Percentiles rank a stretch among this genome's conserved stretches.
Evolutionary conservation across 2,329 filamentous ascomycete species (phyloP).

Genomic region (Septoria linicola): DNA sequence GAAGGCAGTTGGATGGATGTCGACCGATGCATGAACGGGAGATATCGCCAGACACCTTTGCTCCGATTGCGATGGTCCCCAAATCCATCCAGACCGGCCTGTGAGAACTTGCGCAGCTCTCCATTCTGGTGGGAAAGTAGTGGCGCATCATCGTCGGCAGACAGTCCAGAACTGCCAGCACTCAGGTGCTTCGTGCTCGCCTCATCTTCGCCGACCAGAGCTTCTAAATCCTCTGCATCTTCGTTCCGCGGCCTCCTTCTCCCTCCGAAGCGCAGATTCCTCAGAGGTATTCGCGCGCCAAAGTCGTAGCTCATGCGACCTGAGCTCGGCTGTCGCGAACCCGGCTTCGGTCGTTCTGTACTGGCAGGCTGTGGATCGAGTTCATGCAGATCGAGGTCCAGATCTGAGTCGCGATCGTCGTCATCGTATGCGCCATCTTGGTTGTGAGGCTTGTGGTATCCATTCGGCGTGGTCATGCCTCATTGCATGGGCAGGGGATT

Average conservation of each 20-base stretch:
- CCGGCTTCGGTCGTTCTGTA: constrained; percentile 19
- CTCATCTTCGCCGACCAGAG: constrained; percentile 61
- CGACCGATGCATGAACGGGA: constrained; percentile 29
- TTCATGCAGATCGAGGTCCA: constrained; percentile 75
- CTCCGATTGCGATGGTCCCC: constrained; percentile 20
- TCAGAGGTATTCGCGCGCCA: constrained; percentile 64
- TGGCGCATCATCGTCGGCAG: constrained; percentile 70
- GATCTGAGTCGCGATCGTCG: constrained; percentile 62
- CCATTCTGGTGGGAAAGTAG: constrained; percentile 50
- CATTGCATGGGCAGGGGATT: constrained; percentile 31
- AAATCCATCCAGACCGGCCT: constrained; percentile 17
- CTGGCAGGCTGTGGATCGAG: constrained; percentile 61
- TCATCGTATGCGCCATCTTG: constrained; percentile 61
- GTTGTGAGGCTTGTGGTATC: constrained; percentile 55
- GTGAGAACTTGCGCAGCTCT: constrained; percentile 17
- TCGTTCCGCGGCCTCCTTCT: constrained; percentile 47
- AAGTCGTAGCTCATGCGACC: constrained; percentile 39
- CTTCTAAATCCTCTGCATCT: constrained; percentile 65
- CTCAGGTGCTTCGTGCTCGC: constrained; percentile 29
- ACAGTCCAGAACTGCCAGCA: constrained; percentile 46
- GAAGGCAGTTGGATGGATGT: constrained; percentile 31
- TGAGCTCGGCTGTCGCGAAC: constrained; percentile 20
- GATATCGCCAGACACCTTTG: constrained; percentile 31
- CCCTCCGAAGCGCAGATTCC: constrained; percentile 55
- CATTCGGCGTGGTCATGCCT: constrained; percentile 49